Conservation (phyloP, 2,329 filamentous ascomycete species). For the Dothistroma septosporum region DNA sequence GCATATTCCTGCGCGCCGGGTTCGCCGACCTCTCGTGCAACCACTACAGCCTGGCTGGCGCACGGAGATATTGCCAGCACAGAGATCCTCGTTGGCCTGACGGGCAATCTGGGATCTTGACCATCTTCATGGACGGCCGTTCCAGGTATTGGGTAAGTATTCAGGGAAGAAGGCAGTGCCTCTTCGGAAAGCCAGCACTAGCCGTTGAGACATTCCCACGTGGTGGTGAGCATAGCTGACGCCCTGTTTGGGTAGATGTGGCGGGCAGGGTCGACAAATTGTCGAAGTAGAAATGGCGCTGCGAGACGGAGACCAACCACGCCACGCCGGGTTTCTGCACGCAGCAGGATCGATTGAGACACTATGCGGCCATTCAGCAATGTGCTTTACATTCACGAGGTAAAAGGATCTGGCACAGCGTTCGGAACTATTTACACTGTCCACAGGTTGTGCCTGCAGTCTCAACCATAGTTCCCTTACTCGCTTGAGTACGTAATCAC, state of each 20-base stretch:
- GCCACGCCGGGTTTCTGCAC: background rate
- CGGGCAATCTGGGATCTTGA: constrained; percentile 9
- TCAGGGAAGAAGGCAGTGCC: too few species aligned
- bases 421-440: background rate
- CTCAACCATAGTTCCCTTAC: background rate
- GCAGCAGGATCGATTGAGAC: background rate
- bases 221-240: background rate
- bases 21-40: constrained; percentile 11
- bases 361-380: background rate
- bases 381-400: background rate
- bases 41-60: constrained; percentile 16
- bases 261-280: background rate
- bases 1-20: constrained; percentile 6
- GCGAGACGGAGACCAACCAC: background rate
- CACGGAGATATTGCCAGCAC: constrained; percentile 14
- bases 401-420: background rate
- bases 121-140: constrained; percentile 2
- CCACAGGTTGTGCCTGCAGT: background rate
- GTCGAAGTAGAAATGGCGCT: background rate
- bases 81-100: constrained; percentile 2
- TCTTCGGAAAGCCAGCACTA: background rate
- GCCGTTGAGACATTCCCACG: background rate
- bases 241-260: background rate
- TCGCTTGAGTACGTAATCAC: background rate
- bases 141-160: constrained; percentile 7